Evolutionary conservation across 2,329 filamentous ascomycete species (phyloP), one percentile per base, ranked within the genome.

Genomic region (Didymella segeticola): DNA sequence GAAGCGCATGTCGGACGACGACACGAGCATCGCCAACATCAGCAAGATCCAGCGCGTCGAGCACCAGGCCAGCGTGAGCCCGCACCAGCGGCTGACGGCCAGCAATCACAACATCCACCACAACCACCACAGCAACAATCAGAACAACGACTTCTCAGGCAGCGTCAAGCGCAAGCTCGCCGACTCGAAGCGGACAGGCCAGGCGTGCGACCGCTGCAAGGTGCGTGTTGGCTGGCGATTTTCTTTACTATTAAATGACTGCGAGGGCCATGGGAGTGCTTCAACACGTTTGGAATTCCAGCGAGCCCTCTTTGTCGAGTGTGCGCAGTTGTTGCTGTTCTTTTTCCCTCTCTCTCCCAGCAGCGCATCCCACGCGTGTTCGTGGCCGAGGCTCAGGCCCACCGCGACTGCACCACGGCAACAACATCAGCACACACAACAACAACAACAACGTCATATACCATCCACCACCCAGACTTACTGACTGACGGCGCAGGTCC

Each of bases 151-250:
- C 61, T 75, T 74, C 57, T 75, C 71, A 8, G 64, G 62, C 49
- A 67, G 63, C 10, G 71, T 75, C 43, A 82, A 80, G 74, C 83
- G 83, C 73, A 80, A 80, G 64, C 74, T 85, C 47, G 75, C 78
- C 46, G 77, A 77, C 51, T 83, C 82, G 47, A 82, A 81, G 58
- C 79, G 85, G 52, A 96, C 91, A 0, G 91, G 91, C 9, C 91
- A 96, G 77, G 91, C 91, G 26, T 96, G 91, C 80, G 91, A 96
- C 76, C 83, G 91, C 50, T 96, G 91, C 82, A 95, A 93, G 83
- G 89, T 90, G 74, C 25, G 51, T 51, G 22, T 25, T 17, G 20
- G n/a, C n/a, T n/a, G n/a, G n/a, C n/a, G n/a, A n/a, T n/a, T n/a
- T n/a, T n/a, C n/a, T n/a, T n/a, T n/a, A n/a, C n/a, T n/a, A n/a